phyloP scores from a whole-genome alignment of 2,329 filamentous ascomycete genomes.

The Talaromyces sp. region DNA sequence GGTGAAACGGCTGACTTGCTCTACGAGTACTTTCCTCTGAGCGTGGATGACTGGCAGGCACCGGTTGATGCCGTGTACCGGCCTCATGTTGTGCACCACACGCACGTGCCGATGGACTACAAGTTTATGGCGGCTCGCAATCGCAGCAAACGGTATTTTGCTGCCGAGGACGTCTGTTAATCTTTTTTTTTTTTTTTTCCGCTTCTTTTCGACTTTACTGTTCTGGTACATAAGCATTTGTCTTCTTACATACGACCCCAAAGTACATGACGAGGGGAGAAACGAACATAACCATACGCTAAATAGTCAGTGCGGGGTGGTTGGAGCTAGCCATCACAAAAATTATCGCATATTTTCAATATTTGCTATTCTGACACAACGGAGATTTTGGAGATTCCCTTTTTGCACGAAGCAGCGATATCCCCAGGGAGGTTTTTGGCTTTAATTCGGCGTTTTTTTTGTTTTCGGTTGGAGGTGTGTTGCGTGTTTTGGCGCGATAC shows the following conservation, averaged over 20 bases:
- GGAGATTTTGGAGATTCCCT: neutral
- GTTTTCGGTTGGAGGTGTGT: neutral
- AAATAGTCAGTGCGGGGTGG: neutral
- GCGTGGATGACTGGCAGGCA: slow-evolving; percentile 85
- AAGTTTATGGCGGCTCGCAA: slow-evolving; percentile 64
- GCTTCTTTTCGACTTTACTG: neutral
- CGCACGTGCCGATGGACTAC: slow-evolving; percentile 62
- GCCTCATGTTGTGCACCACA: slow-evolving; percentile 91
- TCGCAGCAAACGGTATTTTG: slow-evolving; percentile 69
- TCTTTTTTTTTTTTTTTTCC: neutral
- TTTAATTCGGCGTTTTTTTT: neutral
- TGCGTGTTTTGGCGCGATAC: neutral
- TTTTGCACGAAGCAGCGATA: neutral
- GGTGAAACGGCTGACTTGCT: slow-evolving; percentile 73
- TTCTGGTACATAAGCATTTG: neutral
- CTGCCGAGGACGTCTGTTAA: slow-evolving; percentile 51
- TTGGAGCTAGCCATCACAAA: neutral
- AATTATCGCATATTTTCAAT: neutral
- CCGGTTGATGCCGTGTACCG: slow-evolving; percentile 86
- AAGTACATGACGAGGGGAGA: slow-evolving; percentile 1
- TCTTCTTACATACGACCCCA: neutral
- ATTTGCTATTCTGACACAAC: neutral
- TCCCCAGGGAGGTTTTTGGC: neutral
- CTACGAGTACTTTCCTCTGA: slow-evolving; percentile 93
- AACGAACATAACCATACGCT: neutral